Base-by-base conservation (phyloP, 805 yeast genomes). In the Kuraishia capsulata region DNA sequence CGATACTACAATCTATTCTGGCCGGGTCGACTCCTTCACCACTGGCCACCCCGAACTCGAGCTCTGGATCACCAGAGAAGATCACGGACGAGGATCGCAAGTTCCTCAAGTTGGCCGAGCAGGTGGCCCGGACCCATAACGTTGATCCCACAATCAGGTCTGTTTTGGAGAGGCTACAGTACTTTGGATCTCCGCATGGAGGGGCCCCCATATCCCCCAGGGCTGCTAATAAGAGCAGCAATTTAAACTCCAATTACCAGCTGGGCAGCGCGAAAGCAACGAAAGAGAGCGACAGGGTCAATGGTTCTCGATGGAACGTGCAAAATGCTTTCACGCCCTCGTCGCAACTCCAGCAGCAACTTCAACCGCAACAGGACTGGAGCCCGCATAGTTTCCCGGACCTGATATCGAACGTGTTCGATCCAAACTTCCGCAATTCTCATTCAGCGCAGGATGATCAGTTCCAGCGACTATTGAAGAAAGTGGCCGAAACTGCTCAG, bases 111-210 rank as follows among this genome's bases (percentile, higher is more conserved):
- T 64, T 78, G 16, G 85, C 85, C 3, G 71, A 73, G 42, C 81
- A 78, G 48, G 83, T 80, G 3, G 66, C 72, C 2, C 65, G 66
- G 43, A 57, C 61, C 40, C 59, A 57, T 35, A 58, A 69, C 19
- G 71, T 78, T 5, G 85, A 78, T 51, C 84, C 85, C 4, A 76
- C 84, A 0, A 74, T 78, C 20, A 57, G 71, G 44, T 81, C 74
- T 48, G 60, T 78, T n/a, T 56, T 78, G 38, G 65, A 67, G 46
- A 54, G 85, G 38, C 61, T 77, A 32, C 82, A 78, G 48, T 78
- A 78, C 46, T 74, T 75, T 5, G 57, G 65, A 39, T 64, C 78
- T 21, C 80, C 81, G 3, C 80, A 74, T 52, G 81, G 81, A 1
- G 75, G 76, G 34, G 59, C 72, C 5, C 65, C 65, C 11, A 25